Percentiles rank a stretch among this genome's conserved stretches.
These are phyloP conservation scores for Aspergillus ustus DNA, from an alignment of 2,329 filamentous ascomycete species.

Conservation along the genomic window DNA sequence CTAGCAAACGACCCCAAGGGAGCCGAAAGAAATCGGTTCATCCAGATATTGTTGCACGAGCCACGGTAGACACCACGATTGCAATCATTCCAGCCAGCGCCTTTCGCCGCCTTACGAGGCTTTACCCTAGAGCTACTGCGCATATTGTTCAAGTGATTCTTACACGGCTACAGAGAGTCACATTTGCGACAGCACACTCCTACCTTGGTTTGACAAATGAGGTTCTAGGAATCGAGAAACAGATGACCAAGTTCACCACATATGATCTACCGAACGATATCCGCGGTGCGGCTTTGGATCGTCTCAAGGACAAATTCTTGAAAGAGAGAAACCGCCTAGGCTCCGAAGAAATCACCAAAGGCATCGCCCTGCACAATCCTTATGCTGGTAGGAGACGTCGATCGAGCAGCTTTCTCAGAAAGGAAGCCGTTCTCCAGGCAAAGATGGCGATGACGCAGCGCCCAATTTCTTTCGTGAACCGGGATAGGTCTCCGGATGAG, in stretches of 20 bases:
- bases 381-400: conserved; percentile 67
- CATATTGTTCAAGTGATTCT: conserved; percentile 98
- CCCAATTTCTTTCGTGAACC: conserved; percentile 25
- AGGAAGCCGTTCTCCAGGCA: conserved; percentile 77
- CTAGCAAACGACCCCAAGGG: conserved; percentile 31
- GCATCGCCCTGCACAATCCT: conserved; percentile 91
- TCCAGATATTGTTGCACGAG: conserved; percentile 94
- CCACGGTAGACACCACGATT: conserved; percentile 95
- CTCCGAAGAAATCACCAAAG: conserved; percentile 82
- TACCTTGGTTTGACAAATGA: conserved; percentile 92
- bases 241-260: conserved; percentile 90
- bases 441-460: conserved; percentile 54
- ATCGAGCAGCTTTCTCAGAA: conserved; percentile 75
- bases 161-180: conserved; percentile 91
- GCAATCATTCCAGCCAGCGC: conserved; percentile 97
- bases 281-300: conserved; percentile 77
- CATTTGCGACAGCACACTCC: conserved; percentile 89
- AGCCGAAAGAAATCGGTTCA: conserved; percentile 73
- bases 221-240: conserved; percentile 87
- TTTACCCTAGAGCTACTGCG: conserved; percentile 94
- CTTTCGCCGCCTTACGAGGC: conserved; percentile 86
- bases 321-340: conserved; percentile 81
- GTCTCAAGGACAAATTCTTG: conserved; percentile 91
- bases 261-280: conserved; percentile 91
- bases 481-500: conserved; percentile 31